These are phyloP conservation scores for Stagonosporopsis cucurbitacearum DNA, from an alignment of 2,329 filamentous ascomycete species.

Conservation along the genomic window DNA sequence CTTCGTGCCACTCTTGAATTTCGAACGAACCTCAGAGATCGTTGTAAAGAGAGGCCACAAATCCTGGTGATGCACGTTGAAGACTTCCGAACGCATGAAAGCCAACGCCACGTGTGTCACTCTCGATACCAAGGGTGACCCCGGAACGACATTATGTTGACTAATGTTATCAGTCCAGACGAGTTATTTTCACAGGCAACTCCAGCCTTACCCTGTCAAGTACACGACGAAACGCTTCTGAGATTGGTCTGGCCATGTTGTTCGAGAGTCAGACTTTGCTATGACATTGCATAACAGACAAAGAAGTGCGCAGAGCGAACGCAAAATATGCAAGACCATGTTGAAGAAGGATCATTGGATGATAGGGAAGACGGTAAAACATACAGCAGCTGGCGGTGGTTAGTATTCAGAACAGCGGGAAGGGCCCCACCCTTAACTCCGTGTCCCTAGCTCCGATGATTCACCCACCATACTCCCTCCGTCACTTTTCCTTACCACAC, in stretches of 20 bases:
- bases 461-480: too few species aligned
- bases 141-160: slow-evolving; percentile 39
- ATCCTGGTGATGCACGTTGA: slow-evolving; percentile 30
- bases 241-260: not conserved
- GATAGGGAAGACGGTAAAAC: not conserved
- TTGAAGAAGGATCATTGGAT: not conserved
- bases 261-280: not conserved
- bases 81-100: slow-evolving; percentile 40
- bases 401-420: too few species aligned
- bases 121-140: slow-evolving; percentile 20
- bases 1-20: slow-evolving; percentile 59
- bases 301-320: not conserved
- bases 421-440: too few species aligned
- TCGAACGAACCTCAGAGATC: slow-evolving; percentile 34
- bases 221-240: slow-evolving; percentile 6
- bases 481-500: too few species aligned
- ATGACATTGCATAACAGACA: not conserved
- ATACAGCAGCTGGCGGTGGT: too few species aligned
- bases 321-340: not conserved
- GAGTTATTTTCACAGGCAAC: too few species aligned
- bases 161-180: slow-evolving; percentile 17
- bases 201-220: slow-evolving; percentile 4
- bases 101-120: slow-evolving; percentile 41
- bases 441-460: too few species aligned
- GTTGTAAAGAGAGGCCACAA: slow-evolving; percentile 40